Conservation (phyloP, 371 early-diverging fungal species). For the Zychaea mexicana region DNA sequence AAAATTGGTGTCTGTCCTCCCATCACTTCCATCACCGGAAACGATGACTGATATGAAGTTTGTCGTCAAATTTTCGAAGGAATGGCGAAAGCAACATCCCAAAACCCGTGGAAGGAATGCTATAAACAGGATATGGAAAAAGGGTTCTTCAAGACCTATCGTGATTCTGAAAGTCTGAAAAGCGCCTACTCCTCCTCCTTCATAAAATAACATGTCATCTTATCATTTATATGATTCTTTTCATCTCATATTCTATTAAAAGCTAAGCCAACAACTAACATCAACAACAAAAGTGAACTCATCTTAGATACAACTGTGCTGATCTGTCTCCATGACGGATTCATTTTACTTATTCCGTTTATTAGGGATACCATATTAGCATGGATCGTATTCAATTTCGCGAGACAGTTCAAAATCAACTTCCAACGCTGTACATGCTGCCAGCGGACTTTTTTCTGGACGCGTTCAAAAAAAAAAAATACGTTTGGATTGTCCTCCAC, state of each 20-base stretch:
- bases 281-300: background rate
- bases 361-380: background rate
- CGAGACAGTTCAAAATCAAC: too few species aligned
- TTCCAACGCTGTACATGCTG: too few species aligned
- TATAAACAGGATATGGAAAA: background rate
- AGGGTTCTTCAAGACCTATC: background rate
- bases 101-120: background rate
- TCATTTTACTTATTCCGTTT: background rate
- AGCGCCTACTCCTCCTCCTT: background rate
- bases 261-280: background rate
- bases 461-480: background rate
- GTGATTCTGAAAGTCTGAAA: background rate
- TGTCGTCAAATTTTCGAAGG: background rate
- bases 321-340: background rate
- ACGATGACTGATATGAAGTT: background rate
- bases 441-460: too few species aligned
- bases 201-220: too few species aligned
- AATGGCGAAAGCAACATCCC: conserved; percentile 1
- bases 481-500: background rate
- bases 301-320: background rate
- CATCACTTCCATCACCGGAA: background rate
- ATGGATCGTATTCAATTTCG: background rate
- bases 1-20: background rate
- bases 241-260: background rate
- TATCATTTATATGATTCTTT: background rate